phyloP scores from a whole-genome alignment of 306 rosid genomes.

The Morella rubra region DNA sequence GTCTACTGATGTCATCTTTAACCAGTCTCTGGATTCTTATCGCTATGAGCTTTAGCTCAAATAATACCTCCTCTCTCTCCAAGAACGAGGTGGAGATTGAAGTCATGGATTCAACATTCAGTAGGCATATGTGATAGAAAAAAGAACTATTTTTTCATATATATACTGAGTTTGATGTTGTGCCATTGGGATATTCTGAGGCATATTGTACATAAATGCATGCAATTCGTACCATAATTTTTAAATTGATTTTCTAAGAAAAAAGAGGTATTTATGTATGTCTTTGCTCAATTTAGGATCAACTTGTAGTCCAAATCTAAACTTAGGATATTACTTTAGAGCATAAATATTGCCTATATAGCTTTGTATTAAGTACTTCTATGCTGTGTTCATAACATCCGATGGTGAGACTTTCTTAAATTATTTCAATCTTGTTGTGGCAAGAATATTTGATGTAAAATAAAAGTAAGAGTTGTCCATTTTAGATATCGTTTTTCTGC shows the following conservation, averaged over 20 bases:
- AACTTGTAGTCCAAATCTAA: background rate
- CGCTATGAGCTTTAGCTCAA: background rate
- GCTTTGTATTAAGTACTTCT: background rate
- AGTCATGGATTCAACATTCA: background rate
- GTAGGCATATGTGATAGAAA: background rate
- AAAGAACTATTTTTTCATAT: background rate
- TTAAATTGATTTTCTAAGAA: background rate
- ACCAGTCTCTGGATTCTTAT: background rate
- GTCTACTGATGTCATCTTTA: background rate
- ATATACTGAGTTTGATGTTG: background rate
- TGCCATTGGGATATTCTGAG: background rate
- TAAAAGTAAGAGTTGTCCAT: background rate
- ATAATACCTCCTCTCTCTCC: background rate
- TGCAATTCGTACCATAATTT: background rate
- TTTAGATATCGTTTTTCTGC: background rate
- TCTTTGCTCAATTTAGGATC: background rate
- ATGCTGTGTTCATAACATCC: background rate
- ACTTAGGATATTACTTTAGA: background rate
- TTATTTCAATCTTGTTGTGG: background rate
- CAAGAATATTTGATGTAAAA: background rate
- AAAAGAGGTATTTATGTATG: background rate
- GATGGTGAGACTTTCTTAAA: background rate
- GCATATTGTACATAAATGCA: background rate
- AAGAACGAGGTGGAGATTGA: background rate
- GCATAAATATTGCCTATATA: background rate